These are phyloP conservation scores for Xylariaceae sp. DNA, from an alignment of 2,329 filamentous ascomycete genomes.

Conservation along the genomic window DNA sequence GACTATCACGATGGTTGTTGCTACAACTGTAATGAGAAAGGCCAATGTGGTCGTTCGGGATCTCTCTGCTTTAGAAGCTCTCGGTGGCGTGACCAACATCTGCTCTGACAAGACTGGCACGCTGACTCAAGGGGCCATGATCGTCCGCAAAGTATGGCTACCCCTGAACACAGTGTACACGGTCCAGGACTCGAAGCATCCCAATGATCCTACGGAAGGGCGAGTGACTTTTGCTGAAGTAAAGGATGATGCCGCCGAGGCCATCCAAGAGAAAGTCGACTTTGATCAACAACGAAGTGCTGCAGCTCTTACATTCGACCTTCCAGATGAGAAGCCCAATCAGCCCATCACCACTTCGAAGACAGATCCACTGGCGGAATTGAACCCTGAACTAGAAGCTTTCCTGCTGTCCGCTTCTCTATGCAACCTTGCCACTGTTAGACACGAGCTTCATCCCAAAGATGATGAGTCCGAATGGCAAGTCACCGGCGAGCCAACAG, in stretches of 20 bases:
- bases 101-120: constrained; percentile 72
- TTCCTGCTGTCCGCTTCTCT: constrained; percentile 55
- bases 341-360: constrained; percentile 34
- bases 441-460: constrained; percentile 48
- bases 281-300: constrained; percentile 56
- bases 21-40: constrained; percentile 59
- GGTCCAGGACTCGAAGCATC: constrained; percentile 56
- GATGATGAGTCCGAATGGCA: constrained; percentile 56
- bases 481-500: constrained; percentile 65
- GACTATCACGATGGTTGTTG: constrained; percentile 65
- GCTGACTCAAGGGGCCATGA: constrained; percentile 64
- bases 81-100: constrained; percentile 67
- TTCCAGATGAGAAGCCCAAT: constrained; percentile 52
- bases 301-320: constrained; percentile 56
- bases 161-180: constrained; percentile 52
- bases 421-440: constrained; percentile 60
- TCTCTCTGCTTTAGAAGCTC: constrained; percentile 61
- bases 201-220: constrained; percentile 57
- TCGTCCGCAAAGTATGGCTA: constrained; percentile 62
- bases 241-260: constrained; percentile 33
- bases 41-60: constrained; percentile 61
- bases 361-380: constrained; percentile 34
- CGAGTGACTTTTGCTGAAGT: constrained; percentile 43
- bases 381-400: constrained; percentile 46
- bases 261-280: constrained; percentile 44